Conservation (phyloP, 192 early-diverging fungal species). For the Gonapodya sp. region DNA sequence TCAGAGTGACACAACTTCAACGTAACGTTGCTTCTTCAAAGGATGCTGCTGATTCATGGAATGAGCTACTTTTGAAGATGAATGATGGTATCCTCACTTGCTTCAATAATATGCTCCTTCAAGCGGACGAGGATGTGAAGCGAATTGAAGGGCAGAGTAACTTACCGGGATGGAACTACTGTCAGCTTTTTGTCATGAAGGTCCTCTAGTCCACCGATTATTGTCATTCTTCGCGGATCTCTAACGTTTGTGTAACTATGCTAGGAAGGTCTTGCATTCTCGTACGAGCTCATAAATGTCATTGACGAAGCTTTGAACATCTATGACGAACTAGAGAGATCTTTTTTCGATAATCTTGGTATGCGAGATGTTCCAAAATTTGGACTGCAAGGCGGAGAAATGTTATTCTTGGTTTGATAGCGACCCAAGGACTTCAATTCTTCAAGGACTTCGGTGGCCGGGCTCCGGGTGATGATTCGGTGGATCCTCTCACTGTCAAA, state of each 20-base stretch:
- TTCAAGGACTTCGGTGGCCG: conserved; percentile 85
- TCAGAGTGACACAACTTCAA: not conserved
- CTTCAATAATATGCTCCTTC: conserved; percentile 69
- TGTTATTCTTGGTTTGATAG: not conserved
- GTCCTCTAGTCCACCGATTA: conserved; percentile 22
- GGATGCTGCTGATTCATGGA: conserved; percentile 57
- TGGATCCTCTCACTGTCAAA: conserved; percentile 63
- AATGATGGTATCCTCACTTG: conserved; percentile 63
- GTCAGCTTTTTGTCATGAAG: conserved; percentile 91
- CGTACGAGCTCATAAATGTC: conserved; percentile 81
- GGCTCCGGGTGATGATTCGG: conserved; percentile 77
- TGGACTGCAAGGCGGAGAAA: not conserved
- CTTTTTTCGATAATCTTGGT: conserved; percentile 80
- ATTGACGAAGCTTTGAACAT: conserved; percentile 81
- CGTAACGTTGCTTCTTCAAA: conserved; percentile 26
- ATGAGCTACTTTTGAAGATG: conserved; percentile 57
- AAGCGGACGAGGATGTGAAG: conserved; percentile 80
- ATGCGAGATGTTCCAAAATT: conserved; percentile 30
- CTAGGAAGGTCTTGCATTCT: conserved; percentile 70
- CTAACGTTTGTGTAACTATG: not conserved
- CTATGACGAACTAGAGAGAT: conserved; percentile 96
- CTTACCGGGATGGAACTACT: conserved; percentile 99
- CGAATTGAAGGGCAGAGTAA: conserved; percentile 82
- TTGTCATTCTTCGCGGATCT: not conserved
- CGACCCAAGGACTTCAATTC: conserved; percentile 78